phyloP scores from a whole-genome alignment of 192 early-diverging fungal species.

The Entophlyctis luteolus region DNA sequence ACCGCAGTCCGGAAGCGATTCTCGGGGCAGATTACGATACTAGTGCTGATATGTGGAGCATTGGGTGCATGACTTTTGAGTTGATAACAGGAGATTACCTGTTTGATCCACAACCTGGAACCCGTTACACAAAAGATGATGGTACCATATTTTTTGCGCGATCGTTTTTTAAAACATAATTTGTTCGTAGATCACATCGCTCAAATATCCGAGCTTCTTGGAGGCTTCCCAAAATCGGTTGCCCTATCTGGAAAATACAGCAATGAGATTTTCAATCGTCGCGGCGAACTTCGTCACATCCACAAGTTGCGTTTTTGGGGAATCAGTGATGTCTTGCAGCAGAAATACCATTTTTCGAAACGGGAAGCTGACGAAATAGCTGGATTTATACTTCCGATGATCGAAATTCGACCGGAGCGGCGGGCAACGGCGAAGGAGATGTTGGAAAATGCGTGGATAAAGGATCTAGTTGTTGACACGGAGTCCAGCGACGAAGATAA shows the following conservation, averaged over 20 bases:
- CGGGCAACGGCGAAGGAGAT: conserved; percentile 45
- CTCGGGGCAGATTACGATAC: conserved; percentile 83
- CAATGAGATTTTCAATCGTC: conserved; percentile 80
- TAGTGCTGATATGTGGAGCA: conserved; percentile 88
- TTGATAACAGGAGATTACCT: conserved; percentile 89
- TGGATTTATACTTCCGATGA: conserved; percentile 82
- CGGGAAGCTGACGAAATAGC: conserved; percentile 71
- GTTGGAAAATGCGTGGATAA: conserved; percentile 39
- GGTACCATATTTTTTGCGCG: conserved; percentile 56
- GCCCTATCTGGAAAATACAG: conserved; percentile 80
- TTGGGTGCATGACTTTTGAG: conserved; percentile 92
- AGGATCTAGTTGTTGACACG: conserved; percentile 30
- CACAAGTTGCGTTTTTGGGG: conserved; percentile 78
- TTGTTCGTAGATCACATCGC: conserved; percentile 84
- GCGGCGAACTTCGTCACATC: conserved; percentile 80
- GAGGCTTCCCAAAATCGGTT: conserved; percentile 75
- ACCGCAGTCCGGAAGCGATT: conserved; percentile 93
- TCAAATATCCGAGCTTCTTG: conserved; percentile 91
- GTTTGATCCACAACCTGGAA: conserved; percentile 87
- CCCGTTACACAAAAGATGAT: conserved; percentile 84
- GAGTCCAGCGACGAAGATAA: no score
- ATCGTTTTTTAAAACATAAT: no score
- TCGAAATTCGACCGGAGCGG: conserved; percentile 37
- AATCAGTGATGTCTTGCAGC: conserved; percentile 75
- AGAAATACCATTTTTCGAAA: conserved; percentile 78